Base-by-base conservation (phyloP, 2,329 filamentous ascomycete species). In the Penicillium sp. region DNA sequence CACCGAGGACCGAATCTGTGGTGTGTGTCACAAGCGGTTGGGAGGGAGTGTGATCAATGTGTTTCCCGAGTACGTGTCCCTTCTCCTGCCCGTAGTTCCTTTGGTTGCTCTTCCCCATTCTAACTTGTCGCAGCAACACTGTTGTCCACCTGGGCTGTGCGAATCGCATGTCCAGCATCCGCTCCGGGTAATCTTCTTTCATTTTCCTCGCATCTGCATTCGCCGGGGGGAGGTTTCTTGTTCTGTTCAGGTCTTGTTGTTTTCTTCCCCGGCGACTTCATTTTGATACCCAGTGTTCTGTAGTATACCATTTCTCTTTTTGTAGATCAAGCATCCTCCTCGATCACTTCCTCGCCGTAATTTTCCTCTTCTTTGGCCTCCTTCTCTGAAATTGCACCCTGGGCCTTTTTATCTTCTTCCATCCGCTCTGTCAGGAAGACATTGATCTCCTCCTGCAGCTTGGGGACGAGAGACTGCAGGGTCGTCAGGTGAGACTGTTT, bases 41-140 rank as follows among this genome's bases (percentile, higher is more conserved):
- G 94, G 93, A 1, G 90, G 92, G 1, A 96, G 91, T 75, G 95
- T 97, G 19, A 90, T 98, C 61, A 89, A 93, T 43, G 93, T 97
- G 13, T 84, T 95, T 77, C 92, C 93, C 6, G 91, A 96, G 79
- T 92, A 88, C 74, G 84, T 83, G 26, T 19, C 54, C 56, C 19
- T 6, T 3, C 10, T 11, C 45, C 42, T 16, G 26, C 19, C 33
- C 30, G 11, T 26, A 30, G 30, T 10, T 25, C 26, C 33, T 35
- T 14, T 33, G 28, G 25, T 8, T 25, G 30, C 40, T 52, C 8
- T 26, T 19, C 52, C 26, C 37, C 6, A 37, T 10, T 58, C 71
- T 73, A 59, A 73, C 63, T 60, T 40, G 16, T 60, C 35, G 43
- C 55, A 82, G 80, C 66, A 81, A 82, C 65, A 79, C 76, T 13